Evolutionary conservation across 345 rosid genomes (phyloP), one percentile per base, ranked within the genome.

Genomic region (Hibiscus tridactylites): DNA sequence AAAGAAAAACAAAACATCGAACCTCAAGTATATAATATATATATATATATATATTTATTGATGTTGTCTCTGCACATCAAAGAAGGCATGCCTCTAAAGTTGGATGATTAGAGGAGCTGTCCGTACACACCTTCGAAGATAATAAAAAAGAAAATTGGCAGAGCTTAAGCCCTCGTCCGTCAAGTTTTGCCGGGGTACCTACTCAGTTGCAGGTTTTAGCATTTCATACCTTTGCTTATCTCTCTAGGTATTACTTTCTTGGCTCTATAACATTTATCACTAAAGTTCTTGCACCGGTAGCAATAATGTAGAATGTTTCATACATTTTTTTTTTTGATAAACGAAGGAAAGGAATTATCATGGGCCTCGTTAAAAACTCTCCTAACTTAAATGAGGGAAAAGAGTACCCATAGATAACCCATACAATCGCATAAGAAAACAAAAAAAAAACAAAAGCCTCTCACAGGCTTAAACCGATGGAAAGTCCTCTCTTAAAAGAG

Each of bases 121-220:
- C 65, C 60, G 70, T 71, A 74, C 78, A 29, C 39, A 39, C 28
- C 42, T 56, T 61, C 10, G 9, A 15, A 54, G 47, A 39, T 33
- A 39, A 4, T 15, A n/a, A 8, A 63, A 9, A 49, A 54, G 8
- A 3, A 44, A 44, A 60, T 29, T 47, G 65, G 54, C 70, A 65
- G 19, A 24, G 52, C 66, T 56, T 60, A 19, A 26, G n/a, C 11
- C 56, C 33, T 17, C 63, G 8, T 9, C 37, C 54, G 78, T 71
- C 79, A 81, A 79, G 65, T 12, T 68, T 73, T 77, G 81, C 77
- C 76, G 78, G 75, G 24, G 9, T 39, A 39, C 17, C n/a, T 6
- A 60, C 57, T 47, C 21, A 47, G 15, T 26, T 46, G 47, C 54
- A 49, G 35, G 56, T 71, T 58, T 47, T 15, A 13, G 50, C 12